Percentiles rank a stretch among this genome's conserved stretches.
phyloP scores from a whole-genome alignment of 805 yeast species.

The Zygosaccharomyces bisporus region DNA sequence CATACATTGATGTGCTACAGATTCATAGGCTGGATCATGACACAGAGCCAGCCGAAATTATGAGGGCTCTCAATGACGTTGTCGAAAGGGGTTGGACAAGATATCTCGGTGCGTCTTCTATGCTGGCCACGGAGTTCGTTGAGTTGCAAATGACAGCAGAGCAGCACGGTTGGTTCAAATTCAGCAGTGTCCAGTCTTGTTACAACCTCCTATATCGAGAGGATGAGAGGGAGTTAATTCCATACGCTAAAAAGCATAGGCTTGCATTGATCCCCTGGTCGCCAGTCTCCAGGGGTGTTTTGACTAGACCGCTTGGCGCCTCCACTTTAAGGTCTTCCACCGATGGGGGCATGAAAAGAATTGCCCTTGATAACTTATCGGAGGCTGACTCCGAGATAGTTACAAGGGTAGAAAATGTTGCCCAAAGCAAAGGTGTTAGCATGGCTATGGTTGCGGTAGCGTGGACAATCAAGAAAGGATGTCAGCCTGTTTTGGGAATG shows the following conservation, averaged over 20 bases:
- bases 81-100: conserved; percentile 46
- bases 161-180: conserved; percentile 52
- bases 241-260: conserved; percentile 48
- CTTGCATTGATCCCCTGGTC: conserved; percentile 62
- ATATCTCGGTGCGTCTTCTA: conserved; percentile 62
- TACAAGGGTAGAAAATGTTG: conserved; percentile 50
- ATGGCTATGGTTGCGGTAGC: conserved; percentile 57
- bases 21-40: conserved; percentile 51
- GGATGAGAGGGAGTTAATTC: conserved; percentile 60
- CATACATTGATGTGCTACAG: conserved; percentile 52
- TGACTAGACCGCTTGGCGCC: conserved; percentile 45
- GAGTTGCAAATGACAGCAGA: conserved; percentile 56
- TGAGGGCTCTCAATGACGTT: conserved; percentile 53
- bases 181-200: conserved; percentile 55
- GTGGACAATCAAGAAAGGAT: conserved; percentile 51
- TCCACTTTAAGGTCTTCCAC: conserved; percentile 16
- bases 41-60: conserved; percentile 46
- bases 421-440: conserved; percentile 43
- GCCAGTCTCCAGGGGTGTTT: conserved; percentile 52
- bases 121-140: conserved; percentile 54
- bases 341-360: background rate
- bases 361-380: background rate
- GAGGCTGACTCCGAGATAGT: conserved; percentile 37
- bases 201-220: conserved; percentile 56
- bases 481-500: conserved; percentile 55